Evolutionary conservation across 441 rosid genomes (phyloP), one percentile per base, ranked within the genome.

Genomic region (Biscutella laevigata): DNA sequence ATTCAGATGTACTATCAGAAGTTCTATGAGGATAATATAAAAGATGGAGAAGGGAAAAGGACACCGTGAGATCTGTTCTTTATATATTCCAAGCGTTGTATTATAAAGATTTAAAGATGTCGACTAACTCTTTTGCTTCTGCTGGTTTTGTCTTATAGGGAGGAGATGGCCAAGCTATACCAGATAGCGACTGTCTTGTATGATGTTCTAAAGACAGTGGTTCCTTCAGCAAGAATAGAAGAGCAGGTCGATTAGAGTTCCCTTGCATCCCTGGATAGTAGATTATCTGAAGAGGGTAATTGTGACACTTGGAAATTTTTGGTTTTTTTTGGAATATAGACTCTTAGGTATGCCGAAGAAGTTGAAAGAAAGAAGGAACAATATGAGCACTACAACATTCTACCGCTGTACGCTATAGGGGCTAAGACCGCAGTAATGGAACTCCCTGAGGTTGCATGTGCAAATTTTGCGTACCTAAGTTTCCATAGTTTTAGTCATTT

Each of bases 111-210:
- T 30, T 11, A 59, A 47, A 48, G 10, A 29, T 17, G 21, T 40
- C 53, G 70, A 34, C 36, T 47, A 39, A 56, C 37, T 60, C 53
- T 41, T 65, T 27, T 32, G 61, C 56, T 61, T 57, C 59, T 45
- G 8, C 62, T 9, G 13, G 32, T 52, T 46, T 43, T 45, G n/a
- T 32, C 37, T 67, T 80, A 69, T 74, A 94, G 97, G 78, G 95
- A 89, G 78, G 94, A 86, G 82, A 86, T 87, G 96, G 84, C 80
- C 30, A 89, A 80, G 76, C 71, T 79, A 46, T 79, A 79, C 69
- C 94, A 83, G 77, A 77, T 76, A 60, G 99, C 97, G 3, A 44
- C 81, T 0, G 96, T 94, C 14, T 74, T 94, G 53, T 84, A 79
- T 71, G 97, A 89, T 69, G 96, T 82, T 68, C 39, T 89, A 68